phyloP scores from a whole-genome alignment of 768 basidiomycete species.

The Tricholoma flavovirens region DNA sequence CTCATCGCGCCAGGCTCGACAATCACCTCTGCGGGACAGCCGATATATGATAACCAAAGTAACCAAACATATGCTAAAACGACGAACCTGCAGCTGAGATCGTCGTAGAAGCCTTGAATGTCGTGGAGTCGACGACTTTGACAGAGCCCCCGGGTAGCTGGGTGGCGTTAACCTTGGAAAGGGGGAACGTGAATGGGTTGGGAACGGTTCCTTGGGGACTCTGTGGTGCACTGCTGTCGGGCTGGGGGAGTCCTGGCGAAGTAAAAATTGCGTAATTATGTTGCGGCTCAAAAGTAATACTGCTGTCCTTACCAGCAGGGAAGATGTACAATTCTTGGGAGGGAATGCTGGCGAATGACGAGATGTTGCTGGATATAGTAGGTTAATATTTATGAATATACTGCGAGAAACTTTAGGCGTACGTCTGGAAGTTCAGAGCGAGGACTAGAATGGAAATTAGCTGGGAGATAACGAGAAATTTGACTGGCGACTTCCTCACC shows the following conservation, averaged over 20 bases:
- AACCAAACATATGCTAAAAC: background rate
- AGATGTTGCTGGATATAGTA: slow-evolving; percentile 18
- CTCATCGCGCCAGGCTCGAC: slow-evolving; percentile 54
- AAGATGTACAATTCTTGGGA: slow-evolving; percentile 47
- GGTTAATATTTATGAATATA: background rate
- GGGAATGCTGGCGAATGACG: slow-evolving; percentile 39
- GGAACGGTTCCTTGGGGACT: slow-evolving; percentile 42
- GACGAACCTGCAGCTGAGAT: slow-evolving; percentile 40
- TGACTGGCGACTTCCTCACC: slow-evolving; percentile 14
- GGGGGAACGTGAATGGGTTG: slow-evolving; percentile 39
- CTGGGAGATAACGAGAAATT: background rate
- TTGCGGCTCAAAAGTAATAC: background rate
- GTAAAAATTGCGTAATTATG: background rate
- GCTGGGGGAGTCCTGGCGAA: slow-evolving; percentile 27
- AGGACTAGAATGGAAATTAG: slow-evolving; percentile 26
- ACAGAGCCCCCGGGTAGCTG: slow-evolving; percentile 41
- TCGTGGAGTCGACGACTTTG: slow-evolving; percentile 47
- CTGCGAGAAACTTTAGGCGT: background rate
- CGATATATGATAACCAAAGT: no score
- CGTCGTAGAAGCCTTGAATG: slow-evolving; percentile 45
- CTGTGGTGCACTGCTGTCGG: slow-evolving; percentile 27
- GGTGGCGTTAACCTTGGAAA: slow-evolving; percentile 41
- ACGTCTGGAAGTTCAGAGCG: slow-evolving; percentile 47
- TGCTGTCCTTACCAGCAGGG: slow-evolving; percentile 32
- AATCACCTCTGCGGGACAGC: slow-evolving; percentile 35